Evolutionary conservation across 2,329 filamentous ascomycete species (phyloP).

Genomic region (Alternaria atra): DNA sequence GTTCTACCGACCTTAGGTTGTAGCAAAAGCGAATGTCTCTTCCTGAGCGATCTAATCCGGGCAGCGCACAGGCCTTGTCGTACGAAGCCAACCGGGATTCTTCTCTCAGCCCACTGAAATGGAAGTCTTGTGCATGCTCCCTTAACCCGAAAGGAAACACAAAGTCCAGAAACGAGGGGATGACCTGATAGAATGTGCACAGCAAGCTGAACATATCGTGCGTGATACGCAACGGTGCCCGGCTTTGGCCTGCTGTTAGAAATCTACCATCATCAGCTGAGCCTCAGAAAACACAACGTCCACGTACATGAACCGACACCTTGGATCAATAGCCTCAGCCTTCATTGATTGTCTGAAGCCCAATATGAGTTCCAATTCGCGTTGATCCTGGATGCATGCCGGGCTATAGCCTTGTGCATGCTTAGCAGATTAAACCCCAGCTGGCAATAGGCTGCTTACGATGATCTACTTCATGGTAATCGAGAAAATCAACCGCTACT

Average conservation of each 20-base stretch:
- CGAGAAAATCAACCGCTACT: neutral
- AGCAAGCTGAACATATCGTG: conserved; percentile 26
- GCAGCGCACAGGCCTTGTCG: conserved; percentile 14
- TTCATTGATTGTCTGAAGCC: neutral
- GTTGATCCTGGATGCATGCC: neutral
- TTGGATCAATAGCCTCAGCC: conserved; percentile 16
- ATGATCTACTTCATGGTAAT: neutral
- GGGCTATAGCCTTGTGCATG: neutral
- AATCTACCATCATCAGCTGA: conserved; percentile 23
- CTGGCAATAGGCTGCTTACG: neutral
- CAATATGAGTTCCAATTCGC: neutral
- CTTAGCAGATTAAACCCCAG: neutral
- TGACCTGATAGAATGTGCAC: conserved; percentile 46
- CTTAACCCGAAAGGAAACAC: conserved; percentile 51
- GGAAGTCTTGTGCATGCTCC: conserved; percentile 44
- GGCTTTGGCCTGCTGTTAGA: conserved; percentile 22
- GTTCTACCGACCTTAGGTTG: conserved; percentile 51
- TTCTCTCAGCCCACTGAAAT: conserved; percentile 50
- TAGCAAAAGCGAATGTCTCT: conserved; percentile 51
- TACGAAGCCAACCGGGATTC: conserved; percentile 30
- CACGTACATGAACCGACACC: conserved; percentile 26
- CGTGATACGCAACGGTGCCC: conserved; percentile 27
- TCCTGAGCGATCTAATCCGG: conserved; percentile 50
- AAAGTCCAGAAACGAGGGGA: conserved; percentile 50
- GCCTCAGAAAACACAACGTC: neutral